Percentiles rank a stretch among this genome's conserved stretches.
phyloP scores from a whole-genome alignment of 495 filamentous ascomycete species.

The Cudoniella acicularis region DNA sequence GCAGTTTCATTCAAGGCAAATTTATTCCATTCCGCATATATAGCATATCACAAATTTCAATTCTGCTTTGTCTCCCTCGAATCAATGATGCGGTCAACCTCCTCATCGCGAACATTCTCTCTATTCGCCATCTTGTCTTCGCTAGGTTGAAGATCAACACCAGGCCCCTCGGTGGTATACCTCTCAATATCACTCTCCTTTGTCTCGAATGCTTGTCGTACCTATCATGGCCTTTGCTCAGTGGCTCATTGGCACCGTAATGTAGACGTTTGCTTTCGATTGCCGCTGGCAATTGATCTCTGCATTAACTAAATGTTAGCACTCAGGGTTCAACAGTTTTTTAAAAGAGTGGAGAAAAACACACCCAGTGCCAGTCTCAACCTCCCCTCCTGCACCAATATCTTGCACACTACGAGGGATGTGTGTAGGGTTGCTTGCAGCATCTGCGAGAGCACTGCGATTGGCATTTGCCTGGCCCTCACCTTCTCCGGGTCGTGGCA shows the following conservation, averaged over 20 bases:
- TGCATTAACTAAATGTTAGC: not conserved
- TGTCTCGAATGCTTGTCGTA: slow-evolving; percentile 41
- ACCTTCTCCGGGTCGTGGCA: slow-evolving; percentile 50
- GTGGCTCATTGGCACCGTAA: slow-evolving; percentile 32
- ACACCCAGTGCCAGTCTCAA: slow-evolving; percentile 47
- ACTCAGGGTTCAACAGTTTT: not conserved
- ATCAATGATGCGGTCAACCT: slow-evolving; percentile 9
- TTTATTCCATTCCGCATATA: not conserved
- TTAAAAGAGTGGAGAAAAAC: not conserved
- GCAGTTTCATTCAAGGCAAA: not conserved
- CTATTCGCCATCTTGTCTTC: slow-evolving; percentile 6
- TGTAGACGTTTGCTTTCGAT: slow-evolving; percentile 46
- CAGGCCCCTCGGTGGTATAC: slow-evolving; percentile 29
- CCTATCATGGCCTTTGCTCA: slow-evolving; percentile 34
- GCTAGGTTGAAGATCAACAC: slow-evolving; percentile 21
- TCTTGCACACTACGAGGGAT: slow-evolving; percentile 41
- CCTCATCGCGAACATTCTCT: slow-evolving; percentile 6
- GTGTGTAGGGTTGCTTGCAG: slow-evolving; percentile 49
- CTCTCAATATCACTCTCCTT: slow-evolving; percentile 40
- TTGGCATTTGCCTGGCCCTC: slow-evolving; percentile 24
- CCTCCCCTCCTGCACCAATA: slow-evolving; percentile 42
- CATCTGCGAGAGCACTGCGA: slow-evolving; percentile 27
- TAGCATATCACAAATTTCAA: not conserved
- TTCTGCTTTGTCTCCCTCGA: slow-evolving; percentile 8
- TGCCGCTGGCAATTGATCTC: slow-evolving; percentile 37